These are phyloP conservation scores for Puccinia polysora DNA, from an alignment of 1,284 basidiomycete genomes.

Conservation along the genomic window DNA sequence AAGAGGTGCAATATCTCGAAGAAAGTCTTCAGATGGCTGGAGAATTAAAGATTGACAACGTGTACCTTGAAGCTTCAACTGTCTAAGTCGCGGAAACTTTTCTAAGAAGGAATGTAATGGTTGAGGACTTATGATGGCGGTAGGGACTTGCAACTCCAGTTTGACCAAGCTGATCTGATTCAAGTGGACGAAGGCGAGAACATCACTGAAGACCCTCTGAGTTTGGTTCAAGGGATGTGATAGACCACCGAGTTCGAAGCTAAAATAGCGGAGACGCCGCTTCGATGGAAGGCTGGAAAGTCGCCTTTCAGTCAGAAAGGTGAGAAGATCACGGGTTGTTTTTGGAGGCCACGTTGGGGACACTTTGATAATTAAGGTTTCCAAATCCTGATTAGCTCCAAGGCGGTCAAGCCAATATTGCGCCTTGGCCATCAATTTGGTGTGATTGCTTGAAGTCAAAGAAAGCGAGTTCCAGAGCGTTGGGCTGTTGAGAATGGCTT, in stretches of 20 bases:
- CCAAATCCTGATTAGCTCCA: neutral
- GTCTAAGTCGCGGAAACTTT: constrained; percentile 4
- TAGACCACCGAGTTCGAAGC: neutral
- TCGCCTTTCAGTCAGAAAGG: neutral
- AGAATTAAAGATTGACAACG: neutral
- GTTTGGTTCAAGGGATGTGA: neutral
- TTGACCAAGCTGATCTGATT: neutral
- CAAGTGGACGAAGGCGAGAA: constrained; percentile 5
- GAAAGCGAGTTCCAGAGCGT: constrained; percentile 18
- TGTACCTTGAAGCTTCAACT: neutral
- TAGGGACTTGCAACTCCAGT: neutral
- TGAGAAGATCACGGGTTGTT: neutral
- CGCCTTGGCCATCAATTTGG: constrained; percentile 14
- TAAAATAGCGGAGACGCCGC: neutral
- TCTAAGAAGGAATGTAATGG: constrained; percentile 3
- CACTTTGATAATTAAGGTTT: neutral
- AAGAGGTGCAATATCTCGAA: neutral
- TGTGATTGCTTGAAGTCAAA: neutral
- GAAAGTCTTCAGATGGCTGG: neutral
- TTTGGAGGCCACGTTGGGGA: constrained; percentile 13
- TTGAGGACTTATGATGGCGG: neutral
- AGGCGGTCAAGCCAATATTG: constrained; percentile 32
- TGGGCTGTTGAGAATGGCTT: constrained; percentile 9
- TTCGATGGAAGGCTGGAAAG: neutral
- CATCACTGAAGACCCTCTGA: constrained; percentile 8